These are phyloP conservation scores for Kazachstania psychrophila DNA, from an alignment of 805 yeast species.

Conservation along the genomic window DNA sequence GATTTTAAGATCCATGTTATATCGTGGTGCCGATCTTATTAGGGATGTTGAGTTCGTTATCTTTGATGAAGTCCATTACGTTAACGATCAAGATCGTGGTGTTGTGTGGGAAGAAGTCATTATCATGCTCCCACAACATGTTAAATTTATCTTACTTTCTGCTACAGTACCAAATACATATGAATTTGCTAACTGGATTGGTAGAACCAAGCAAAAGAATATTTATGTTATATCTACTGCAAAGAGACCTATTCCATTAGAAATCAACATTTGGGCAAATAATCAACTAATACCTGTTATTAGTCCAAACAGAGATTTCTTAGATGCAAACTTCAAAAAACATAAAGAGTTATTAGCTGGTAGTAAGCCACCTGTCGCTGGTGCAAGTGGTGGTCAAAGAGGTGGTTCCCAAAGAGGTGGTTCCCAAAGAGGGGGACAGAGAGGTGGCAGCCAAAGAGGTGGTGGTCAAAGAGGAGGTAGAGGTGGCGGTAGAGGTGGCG, in stretches of 20 bases:
- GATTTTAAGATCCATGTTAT: slow-evolving; percentile 87
- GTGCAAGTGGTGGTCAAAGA: slow-evolving; percentile 32
- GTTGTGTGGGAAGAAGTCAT: slow-evolving; percentile 99
- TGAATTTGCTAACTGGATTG: slow-evolving; percentile 98
- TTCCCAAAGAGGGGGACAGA: slow-evolving; percentile 18
- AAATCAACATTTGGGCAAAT: slow-evolving; percentile 78
- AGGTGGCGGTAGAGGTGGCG: slow-evolving; percentile 25
- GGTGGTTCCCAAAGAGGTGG: slow-evolving; percentile 28
- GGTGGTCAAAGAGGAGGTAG: slow-evolving; percentile 21
- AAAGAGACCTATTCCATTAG: slow-evolving; percentile 93
- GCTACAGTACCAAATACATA: slow-evolving; percentile 98
- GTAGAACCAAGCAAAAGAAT: slow-evolving; percentile 91
- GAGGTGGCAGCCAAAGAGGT: slow-evolving; percentile 11
- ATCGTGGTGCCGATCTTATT: slow-evolving; percentile 91
- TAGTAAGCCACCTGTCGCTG: slow-evolving; percentile 22
- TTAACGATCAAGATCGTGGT: slow-evolving; percentile 93
- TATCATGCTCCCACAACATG: slow-evolving; percentile 94
- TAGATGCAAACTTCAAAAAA: slow-evolving; percentile 50
- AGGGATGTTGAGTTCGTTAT: slow-evolving; percentile 96
- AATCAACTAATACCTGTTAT: slow-evolving; percentile 63
- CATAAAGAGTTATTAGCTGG: slow-evolving; percentile 46
- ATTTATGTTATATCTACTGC: slow-evolving; percentile 94
- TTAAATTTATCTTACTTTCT: slow-evolving; percentile 78
- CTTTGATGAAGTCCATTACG: slow-evolving; percentile 96
- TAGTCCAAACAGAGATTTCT: slow-evolving; percentile 61